Evolutionary conservation across 192 early-diverging fungal species (phyloP), one percentile per base, ranked within the genome.

Genomic region (Coemansia sp.): DNA sequence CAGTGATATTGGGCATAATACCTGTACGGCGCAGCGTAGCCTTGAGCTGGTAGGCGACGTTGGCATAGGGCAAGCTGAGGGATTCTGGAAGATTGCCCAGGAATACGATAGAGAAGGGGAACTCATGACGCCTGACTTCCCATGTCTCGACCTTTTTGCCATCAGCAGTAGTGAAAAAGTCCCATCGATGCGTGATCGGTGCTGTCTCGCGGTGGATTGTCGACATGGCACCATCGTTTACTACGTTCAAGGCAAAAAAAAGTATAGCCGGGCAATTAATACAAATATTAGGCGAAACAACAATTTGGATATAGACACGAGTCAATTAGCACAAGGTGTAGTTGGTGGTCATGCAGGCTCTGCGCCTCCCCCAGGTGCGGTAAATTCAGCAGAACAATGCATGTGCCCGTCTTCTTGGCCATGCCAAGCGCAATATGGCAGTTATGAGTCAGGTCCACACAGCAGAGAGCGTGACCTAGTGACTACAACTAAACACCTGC

Each of bases 71-170:
- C 23, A 78, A 71, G 33, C 58, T 68, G 38, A 83, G 77, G 4
- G 80, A 62, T 26, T 83, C 80, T 11, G 80, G 80, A 39, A 83
- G 63, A 40, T 43, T 75, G 38, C 80, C 80, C 1, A 76, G 80
- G 28, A 83, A 77, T 10, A 73, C 73, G 26, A 83, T 50, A 38
- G 75, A 78, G 57, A 83, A 83, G 33, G 80, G 75, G 28, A 75
- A 83, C 66, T 72, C 73, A 65, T 83, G 76, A 3, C 67, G 63
- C 3, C 80, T 76, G 4, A 72, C 80, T 4, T 83, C 70, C 75
- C 75, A 83, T 33, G 76, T 75, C 73, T 83, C 80, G 55, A 70
- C 62, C 50, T 62, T 73, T 16, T 64, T 72, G 55, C 79, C 79
- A 66, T 82, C 69, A 3, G 65, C 62, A 1, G 79, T 68, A 13